Evolutionary conservation across 2,329 filamentous ascomycete species (phyloP).

Genomic region (Paecilomyces sp.): DNA sequence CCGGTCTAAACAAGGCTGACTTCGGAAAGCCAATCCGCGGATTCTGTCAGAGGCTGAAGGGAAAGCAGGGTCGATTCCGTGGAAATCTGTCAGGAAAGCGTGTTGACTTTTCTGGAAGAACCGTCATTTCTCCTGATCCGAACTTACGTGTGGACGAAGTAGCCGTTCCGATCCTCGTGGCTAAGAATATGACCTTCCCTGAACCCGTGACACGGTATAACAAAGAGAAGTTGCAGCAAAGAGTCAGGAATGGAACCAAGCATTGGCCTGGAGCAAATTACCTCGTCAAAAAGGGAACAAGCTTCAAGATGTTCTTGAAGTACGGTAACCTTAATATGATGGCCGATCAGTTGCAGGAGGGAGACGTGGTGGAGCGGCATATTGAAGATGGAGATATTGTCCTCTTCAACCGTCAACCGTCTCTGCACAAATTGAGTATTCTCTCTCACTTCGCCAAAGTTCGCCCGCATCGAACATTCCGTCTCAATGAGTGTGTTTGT

Average conservation of each 20-base stretch:
- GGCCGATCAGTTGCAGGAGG: conserved; percentile 69
- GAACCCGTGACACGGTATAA: conserved; percentile 83
- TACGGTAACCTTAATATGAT: conserved; percentile 64
- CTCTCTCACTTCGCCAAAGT: conserved; percentile 93
- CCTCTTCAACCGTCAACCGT: conserved; percentile 95
- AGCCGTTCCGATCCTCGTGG: conserved; percentile 83
- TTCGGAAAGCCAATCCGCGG: conserved; percentile 85
- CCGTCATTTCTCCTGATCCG: conserved; percentile 94
- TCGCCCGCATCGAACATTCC: conserved; percentile 89
- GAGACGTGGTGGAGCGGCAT: conserved; percentile 89
- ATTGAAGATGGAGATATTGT: conserved; percentile 93
- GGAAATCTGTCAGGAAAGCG: conserved; percentile 96
- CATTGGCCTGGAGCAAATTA: conserved; percentile 85
- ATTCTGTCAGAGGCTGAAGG: conserved; percentile 91
- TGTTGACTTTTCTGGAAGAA: conserved; percentile 95
- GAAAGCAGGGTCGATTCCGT: conserved; percentile 94
- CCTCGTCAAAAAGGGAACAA: conserved; percentile 63
- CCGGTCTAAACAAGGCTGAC: conserved; percentile 80
- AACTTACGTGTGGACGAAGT: conserved; percentile 92
- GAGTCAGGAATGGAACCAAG: conserved; percentile 67
- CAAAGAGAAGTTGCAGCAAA: conserved; percentile 67
- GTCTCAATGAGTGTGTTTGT: conserved; percentile 96
- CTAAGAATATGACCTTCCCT: conserved; percentile 92
- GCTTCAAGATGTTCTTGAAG: conserved; percentile 67
- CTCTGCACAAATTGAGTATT: conserved; percentile 96